Evolutionary conservation across 768 basidiomycete genomes (phyloP).

Genomic region (Gymnopilus junonius): DNA sequence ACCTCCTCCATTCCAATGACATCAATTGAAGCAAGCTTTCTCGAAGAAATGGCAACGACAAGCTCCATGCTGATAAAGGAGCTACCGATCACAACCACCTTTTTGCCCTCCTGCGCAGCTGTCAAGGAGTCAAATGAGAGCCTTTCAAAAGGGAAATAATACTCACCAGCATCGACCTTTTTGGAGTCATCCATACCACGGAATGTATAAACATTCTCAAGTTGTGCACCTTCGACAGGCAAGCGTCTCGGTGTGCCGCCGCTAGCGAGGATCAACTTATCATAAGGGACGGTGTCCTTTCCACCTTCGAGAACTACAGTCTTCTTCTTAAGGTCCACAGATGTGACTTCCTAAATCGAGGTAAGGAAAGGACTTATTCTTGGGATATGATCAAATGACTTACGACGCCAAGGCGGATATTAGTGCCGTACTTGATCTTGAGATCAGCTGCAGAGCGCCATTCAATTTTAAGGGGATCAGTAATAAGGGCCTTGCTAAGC

Average conservation of each 20-base stretch:
- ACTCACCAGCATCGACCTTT: conserved; percentile 69
- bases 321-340: conserved; percentile 65
- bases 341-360: conserved; percentile 62
- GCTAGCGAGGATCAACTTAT: conserved; percentile 78
- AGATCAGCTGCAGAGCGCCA: conserved; percentile 74
- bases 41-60: conserved; percentile 73
- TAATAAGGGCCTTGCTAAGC: conserved; percentile 83
- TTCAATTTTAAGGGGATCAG: conserved; percentile 78
- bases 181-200: conserved; percentile 72
- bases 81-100: conserved; percentile 81
- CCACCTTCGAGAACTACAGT: conserved; percentile 63
- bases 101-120: conserved; percentile 76
- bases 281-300: conserved; percentile 68
- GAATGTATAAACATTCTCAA: conserved; percentile 80
- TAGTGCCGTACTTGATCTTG: conserved; percentile 74
- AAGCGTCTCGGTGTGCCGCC: conserved; percentile 77
- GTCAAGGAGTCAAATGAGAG: conserved; percentile 1
- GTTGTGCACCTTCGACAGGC: conserved; percentile 74
- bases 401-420: conserved; percentile 63
- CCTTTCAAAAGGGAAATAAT: not conserved
- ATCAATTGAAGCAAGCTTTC: conserved; percentile 80
- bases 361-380: not conserved
- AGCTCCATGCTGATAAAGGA: conserved; percentile 95
- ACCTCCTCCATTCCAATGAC: conserved; percentile 83
- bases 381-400: conserved; percentile 20